Base-by-base conservation (phyloP, 2,329 filamentous ascomycete species). In the Phaeosphaeria sp. region DNA sequence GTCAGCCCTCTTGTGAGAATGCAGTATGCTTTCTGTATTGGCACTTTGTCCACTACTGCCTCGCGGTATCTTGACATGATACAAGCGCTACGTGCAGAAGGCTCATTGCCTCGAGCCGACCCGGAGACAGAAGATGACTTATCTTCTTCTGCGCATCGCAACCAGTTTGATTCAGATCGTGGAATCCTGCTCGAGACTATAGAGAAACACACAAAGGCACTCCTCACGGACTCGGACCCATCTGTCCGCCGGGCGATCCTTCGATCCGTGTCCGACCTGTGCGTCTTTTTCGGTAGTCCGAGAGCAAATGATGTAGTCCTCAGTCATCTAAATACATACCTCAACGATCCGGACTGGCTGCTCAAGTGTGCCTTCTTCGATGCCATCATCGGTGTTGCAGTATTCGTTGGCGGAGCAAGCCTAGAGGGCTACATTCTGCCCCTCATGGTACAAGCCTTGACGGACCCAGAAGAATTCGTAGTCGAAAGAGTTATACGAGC, bases 361-460 rank as follows among this genome's bases (percentile, higher is more conserved):
- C 81, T 99, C 30, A 97, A 97, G 76, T 97, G 93, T 69, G 93
- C 94, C 2, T 98, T 98, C 73, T 97, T 99, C 70, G 93, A 97
- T 71, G 92, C 93, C 0, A 92, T 98, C 23, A 92, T 98, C 17
- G 94, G 93, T 3, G 93, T 99, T 63, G 92, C 93, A 3, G 87
- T 91, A 1, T 97, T 97, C 66, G 86, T 98, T 33, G 95, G 95
- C 25, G 93, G 91, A 58, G 91, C 89, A 33, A 96, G 90, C 65
- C 80, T 99, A 30, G 95, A 99, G 76, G 93, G 96, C 66, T 99
- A 97, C 68, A 96, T 98, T 63, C 80, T 99, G 23, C 95, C 96
- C 0, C 82, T 99, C 15, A 97, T 99, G 92, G 86, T 97, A 2
- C 95, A 97, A 76, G 94, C 95, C 7, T 82, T 99, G 67, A 92